Evolutionary conservation across 2,329 filamentous ascomycete genomes (phyloP), one percentile per base, ranked within the genome.

Genomic region (Arthrobotrys entomopaga): DNA sequence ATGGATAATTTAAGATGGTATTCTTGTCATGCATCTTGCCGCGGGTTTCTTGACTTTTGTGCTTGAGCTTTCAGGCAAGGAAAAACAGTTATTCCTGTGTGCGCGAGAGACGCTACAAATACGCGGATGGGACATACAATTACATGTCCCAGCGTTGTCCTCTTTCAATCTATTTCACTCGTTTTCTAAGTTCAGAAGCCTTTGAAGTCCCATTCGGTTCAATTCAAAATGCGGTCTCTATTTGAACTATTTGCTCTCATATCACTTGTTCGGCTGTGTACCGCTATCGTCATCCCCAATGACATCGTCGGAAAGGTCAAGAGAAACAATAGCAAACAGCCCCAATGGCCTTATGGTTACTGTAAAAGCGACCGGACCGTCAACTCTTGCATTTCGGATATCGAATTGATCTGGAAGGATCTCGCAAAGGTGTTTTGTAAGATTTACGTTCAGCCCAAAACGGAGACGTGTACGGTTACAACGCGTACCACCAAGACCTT

Each of bases 321-420:
- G 13, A 46, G 20, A 15, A 59, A 34, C n/a, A 46, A 26, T 11
- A 20, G 48, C 15, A 46, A 46, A 24, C 22, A 16, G 2, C 8
- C 16, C 8, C n/a, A 59, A 15, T 48, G 42, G 40, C 56, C 56
- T 11, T 59, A 59, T 22, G 40, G 40, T 6, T 59, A 46, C 20
- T 59, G 56, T 19, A 59, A 59, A 22, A 59, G 48, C 8, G 56
- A 59, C 29, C 42, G 11, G 2, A 48, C 11, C 2, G 56, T 59
- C 11, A 46, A 59, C 29, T 59, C 56, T 8, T 59, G 56, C n/a
- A 59, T 59, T 59, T 48, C 56, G 38, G 40, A 59, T 29, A 48
- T 59, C 22, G 56, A 59, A 20, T 59, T 48, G 56, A 59, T 59
- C 15, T 59, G 56, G 56, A 59, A 34, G 20, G 56, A 59, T n/a